phyloP scores from a whole-genome alignment of 1,139 yeast genomes.

The Lodderomyces theae region DNA sequence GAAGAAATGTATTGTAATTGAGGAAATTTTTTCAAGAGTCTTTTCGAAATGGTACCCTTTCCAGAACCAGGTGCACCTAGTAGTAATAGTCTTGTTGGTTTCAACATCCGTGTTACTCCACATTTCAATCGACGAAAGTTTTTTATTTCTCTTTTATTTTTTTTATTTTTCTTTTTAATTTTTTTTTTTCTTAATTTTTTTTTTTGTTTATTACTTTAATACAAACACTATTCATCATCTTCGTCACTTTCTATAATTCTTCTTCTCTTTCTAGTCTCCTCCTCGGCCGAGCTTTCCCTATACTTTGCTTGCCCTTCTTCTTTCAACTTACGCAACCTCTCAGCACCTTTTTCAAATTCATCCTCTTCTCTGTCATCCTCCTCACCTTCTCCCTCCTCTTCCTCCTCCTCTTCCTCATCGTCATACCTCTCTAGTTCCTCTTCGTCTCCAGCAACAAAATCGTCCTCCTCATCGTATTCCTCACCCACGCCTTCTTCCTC shows the following conservation, averaged over 20 bases:
- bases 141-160: no score
- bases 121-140: not conserved
- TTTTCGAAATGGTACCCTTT: constrained; percentile 82
- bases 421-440: constrained; percentile 48
- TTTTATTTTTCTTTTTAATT: no score
- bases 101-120: constrained; percentile 8
- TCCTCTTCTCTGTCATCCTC: constrained; percentile 61
- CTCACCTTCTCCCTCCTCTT: constrained; percentile 45
- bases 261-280: constrained; percentile 46
- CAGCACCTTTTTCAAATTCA: constrained; percentile 58
- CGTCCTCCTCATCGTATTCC: constrained; percentile 35
- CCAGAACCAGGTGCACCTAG: constrained; percentile 96
- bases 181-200: constrained; percentile 2
- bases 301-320: constrained; percentile 54
- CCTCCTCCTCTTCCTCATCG: constrained; percentile 33
- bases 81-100: constrained; percentile 64
- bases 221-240: constrained; percentile 23
- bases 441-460: constrained; percentile 41
- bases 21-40: constrained; percentile 56
- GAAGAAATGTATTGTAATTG: constrained; percentile 61
- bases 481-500: constrained; percentile 26
- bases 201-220: not conserved
- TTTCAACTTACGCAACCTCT: constrained; percentile 60
- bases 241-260: constrained; percentile 47
- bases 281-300: constrained; percentile 40